These are phyloP conservation scores for Jacaranda copaia DNA, from an alignment of 257 asterid genomes.

Conservation along the genomic window DNA sequence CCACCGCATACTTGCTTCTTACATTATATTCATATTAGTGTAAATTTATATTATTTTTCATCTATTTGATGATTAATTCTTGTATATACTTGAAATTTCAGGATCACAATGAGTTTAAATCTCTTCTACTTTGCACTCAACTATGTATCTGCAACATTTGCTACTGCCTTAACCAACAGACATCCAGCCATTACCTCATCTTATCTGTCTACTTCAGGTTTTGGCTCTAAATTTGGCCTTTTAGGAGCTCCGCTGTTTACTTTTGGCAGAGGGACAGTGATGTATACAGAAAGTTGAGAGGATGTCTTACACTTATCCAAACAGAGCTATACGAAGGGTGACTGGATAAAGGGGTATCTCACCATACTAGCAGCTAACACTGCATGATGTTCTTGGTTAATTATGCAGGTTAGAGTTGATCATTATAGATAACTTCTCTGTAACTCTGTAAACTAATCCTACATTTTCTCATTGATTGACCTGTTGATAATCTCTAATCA, in stretches of 20 bases:
- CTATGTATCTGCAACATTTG: slow-evolving; percentile 51
- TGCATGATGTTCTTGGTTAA: slow-evolving; percentile 38
- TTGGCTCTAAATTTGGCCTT: slow-evolving; percentile 35
- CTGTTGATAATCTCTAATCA: too few relatives aligned
- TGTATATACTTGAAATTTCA: not conserved
- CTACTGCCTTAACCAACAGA: slow-evolving; percentile 45
- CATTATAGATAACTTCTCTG: too few relatives aligned
- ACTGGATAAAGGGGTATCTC: slow-evolving; percentile 37
- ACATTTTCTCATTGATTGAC: too few relatives aligned
- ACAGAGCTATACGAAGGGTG: slow-evolving; percentile 21
- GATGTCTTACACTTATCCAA: slow-evolving; percentile 5
- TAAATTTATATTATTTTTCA: not conserved
- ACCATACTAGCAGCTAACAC: slow-evolving; percentile 33
- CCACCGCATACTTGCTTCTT: not conserved
- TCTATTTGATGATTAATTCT: not conserved
- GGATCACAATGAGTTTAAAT: slow-evolving; percentile 47
- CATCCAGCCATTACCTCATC: slow-evolving; percentile 31
- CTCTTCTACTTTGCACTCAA: slow-evolving; percentile 47
- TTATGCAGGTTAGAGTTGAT: slow-evolving; percentile 42
- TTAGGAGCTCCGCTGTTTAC: slow-evolving; percentile 40
- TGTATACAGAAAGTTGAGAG: slow-evolving; percentile 6
- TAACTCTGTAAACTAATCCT: too few relatives aligned
- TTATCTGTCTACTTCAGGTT: slow-evolving; percentile 32
- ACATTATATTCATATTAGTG: not conserved
- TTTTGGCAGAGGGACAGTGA: slow-evolving; percentile 34